These are phyloP conservation scores for Solanum chmielewskii DNA, from an alignment of 257 asterid species.

Conservation along the genomic window DNA sequence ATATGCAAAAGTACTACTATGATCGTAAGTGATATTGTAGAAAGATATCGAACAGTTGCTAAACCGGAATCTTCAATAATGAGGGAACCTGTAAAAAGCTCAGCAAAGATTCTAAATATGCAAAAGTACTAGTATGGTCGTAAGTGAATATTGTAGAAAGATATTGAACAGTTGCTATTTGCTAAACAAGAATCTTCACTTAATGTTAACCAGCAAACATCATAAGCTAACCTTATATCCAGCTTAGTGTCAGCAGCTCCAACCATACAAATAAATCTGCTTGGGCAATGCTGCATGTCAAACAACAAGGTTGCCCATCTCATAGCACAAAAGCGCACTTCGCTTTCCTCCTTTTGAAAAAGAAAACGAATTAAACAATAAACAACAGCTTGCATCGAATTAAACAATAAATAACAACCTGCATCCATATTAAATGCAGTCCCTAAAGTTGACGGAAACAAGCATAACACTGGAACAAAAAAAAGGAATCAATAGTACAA, in stretches of 20 bases:
- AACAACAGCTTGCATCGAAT: background rate
- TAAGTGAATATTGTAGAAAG: background rate
- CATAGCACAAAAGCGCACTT: conserved; percentile 96
- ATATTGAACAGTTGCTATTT: background rate
- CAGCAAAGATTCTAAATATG: background rate
- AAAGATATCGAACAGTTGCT: background rate
- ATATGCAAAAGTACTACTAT: background rate
- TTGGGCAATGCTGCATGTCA: conserved; percentile 84
- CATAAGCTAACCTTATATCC: conserved; percentile 69
- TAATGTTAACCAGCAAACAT: background rate
- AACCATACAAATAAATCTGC: conserved; percentile 92
- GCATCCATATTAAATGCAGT: background rate
- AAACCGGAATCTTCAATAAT: background rate
- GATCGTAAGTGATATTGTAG: background rate
- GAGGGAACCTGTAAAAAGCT: background rate
- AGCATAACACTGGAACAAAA: background rate
- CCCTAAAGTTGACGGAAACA: background rate
- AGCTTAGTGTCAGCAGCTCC: conserved; percentile 86
- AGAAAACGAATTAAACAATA: conserved; percentile 2
- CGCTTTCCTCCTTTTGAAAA: conserved; percentile 73
- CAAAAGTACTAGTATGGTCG: background rate
- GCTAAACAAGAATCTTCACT: background rate
- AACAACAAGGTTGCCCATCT: conserved; percentile 92
- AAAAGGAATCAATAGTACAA: conserved; percentile 3
- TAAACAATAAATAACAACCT: background rate